These are phyloP conservation scores for Leccinum broughii DNA, from an alignment of 768 basidiomycete genomes.

Conservation along the genomic window DNA sequence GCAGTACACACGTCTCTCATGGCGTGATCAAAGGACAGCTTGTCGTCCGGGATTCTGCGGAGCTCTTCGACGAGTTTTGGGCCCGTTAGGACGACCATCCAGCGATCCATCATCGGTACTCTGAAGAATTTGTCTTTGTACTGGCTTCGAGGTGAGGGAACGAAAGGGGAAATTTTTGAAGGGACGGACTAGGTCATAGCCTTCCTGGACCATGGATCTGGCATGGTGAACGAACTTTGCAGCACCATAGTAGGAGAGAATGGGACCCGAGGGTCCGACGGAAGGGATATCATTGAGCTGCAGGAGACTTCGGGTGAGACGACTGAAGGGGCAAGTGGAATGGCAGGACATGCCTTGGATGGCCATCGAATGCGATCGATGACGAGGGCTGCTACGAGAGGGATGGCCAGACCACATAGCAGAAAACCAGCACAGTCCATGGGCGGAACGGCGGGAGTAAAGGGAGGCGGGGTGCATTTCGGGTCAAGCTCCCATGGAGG, in stretches of 20 bases:
- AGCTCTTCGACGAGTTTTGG: slow-evolving; percentile 49
- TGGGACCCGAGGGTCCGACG: slow-evolving; percentile 35
- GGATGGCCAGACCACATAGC: slow-evolving; percentile 20
- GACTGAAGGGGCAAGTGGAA: not conserved
- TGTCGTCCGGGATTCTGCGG: slow-evolving; percentile 47
- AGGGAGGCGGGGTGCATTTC: slow-evolving; percentile 32
- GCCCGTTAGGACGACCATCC: slow-evolving; percentile 47
- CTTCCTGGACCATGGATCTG: slow-evolving; percentile 36
- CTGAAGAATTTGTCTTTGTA: slow-evolving; percentile 42
- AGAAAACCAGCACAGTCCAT: slow-evolving; percentile 28
- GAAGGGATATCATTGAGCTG: slow-evolving; percentile 37
- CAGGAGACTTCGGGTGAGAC: slow-evolving; percentile 1
- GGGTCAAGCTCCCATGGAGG: slow-evolving; percentile 20
- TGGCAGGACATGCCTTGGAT: slow-evolving; percentile 25
- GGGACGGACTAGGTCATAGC: slow-evolving; percentile 35
- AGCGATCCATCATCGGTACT: slow-evolving; percentile 43
- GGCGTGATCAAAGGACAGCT: slow-evolving; percentile 42
- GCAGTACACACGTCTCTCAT: slow-evolving; percentile 38
- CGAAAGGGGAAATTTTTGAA: not conserved
- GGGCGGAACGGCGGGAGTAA: slow-evolving; percentile 22
- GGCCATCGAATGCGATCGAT: slow-evolving; percentile 24
- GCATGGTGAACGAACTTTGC: slow-evolving; percentile 33
- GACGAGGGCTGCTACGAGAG: slow-evolving; percentile 13
- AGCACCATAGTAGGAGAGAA: slow-evolving; percentile 36
- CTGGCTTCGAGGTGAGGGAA: slow-evolving; percentile 24